phyloP scores from a whole-genome alignment of 768 basidiomycete genomes.

The Coprinellus micaceus region DNA sequence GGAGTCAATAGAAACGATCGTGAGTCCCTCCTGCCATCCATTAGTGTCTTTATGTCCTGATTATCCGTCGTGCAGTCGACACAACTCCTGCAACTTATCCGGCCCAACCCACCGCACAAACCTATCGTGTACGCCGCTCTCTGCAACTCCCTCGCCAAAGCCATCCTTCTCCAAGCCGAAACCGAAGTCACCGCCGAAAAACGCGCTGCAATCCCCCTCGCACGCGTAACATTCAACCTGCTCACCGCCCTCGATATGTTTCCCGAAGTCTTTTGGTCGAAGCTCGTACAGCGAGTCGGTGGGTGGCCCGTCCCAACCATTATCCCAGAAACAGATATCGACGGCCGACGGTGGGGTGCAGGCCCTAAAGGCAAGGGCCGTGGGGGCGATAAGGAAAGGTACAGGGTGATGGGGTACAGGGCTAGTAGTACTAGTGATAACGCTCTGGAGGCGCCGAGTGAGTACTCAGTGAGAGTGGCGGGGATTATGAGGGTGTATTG shows the following conservation, averaged over 20 bases:
- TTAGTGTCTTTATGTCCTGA: slow-evolving; percentile 3
- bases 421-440: slow-evolving; percentile 35
- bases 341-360: slow-evolving; percentile 42
- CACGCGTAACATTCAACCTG: slow-evolving; percentile 68
- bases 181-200: slow-evolving; percentile 89
- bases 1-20: slow-evolving; percentile 58
- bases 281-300: slow-evolving; percentile 83
- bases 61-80: slow-evolving; percentile 27
- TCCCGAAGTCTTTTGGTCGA: slow-evolving; percentile 73
- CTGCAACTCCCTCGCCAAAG: slow-evolving; percentile 85
- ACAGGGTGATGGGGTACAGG: slow-evolving; percentile 58
- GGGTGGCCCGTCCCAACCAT: slow-evolving; percentile 79
- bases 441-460: slow-evolving; percentile 43
- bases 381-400: slow-evolving; percentile 27
- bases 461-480: slow-evolving; percentile 64
- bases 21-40: slow-evolving; percentile 34
- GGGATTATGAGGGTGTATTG: slow-evolving; percentile 90
- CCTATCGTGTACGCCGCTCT: slow-evolving; percentile 64
- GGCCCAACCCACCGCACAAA: slow-evolving; percentile 28
- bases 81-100: slow-evolving; percentile 35
- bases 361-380: slow-evolving; percentile 1
- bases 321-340: slow-evolving; percentile 52
- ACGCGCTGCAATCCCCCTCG: slow-evolving; percentile 79
- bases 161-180: slow-evolving; percentile 88
- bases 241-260: slow-evolving; percentile 55